Evolutionary conservation across 2,329 filamentous ascomycete genomes (phyloP).

Genomic region (Verticillium nonalfalfae): DNA sequence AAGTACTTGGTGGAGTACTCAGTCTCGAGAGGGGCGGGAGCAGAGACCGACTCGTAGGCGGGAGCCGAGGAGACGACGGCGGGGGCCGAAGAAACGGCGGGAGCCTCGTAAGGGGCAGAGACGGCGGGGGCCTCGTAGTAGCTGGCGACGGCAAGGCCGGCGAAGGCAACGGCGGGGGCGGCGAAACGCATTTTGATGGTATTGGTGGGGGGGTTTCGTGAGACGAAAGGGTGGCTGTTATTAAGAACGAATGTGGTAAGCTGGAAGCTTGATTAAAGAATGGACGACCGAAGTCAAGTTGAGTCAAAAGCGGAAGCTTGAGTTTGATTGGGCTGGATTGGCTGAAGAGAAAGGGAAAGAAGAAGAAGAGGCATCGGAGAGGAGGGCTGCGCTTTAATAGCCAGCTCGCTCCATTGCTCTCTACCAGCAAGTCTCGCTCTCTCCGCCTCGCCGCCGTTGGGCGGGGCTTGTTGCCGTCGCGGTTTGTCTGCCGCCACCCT

Average conservation of each 20-base stretch:
- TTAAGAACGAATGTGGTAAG: slow-evolving; percentile 22
- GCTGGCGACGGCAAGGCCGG: slow-evolving; percentile 29
- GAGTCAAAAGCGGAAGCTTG: slow-evolving; percentile 21
- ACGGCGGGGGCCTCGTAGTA: not conserved
- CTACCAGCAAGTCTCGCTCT: slow-evolving; percentile 1
- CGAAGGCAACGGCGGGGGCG: slow-evolving; percentile 40
- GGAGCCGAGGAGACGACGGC: slow-evolving; percentile 17
- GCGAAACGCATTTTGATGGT: slow-evolving; percentile 57
- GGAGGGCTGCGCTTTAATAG: slow-evolving; percentile 42
- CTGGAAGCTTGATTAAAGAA: slow-evolving; percentile 37
- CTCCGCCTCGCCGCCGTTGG: slow-evolving; percentile 3
- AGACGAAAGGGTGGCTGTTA: slow-evolving; percentile 22
- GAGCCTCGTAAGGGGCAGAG: not conserved
- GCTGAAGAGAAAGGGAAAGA: slow-evolving; percentile 31
- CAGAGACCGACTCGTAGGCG: slow-evolving; percentile 12
- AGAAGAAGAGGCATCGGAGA: slow-evolving; percentile 18
- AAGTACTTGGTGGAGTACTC: slow-evolving; percentile 51
- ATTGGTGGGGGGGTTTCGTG: slow-evolving; percentile 6
- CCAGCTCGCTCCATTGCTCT: slow-evolving; percentile 4
- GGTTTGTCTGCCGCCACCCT: not conserved
- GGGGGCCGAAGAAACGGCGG: slow-evolving; percentile 14
- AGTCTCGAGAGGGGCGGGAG: slow-evolving; percentile 20
- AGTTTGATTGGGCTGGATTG: slow-evolving; percentile 24
- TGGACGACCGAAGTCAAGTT: slow-evolving; percentile 52
- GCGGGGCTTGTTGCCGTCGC: not conserved